Evolutionary conservation across 2,329 filamentous ascomycete genomes (phyloP), one percentile per base, ranked within the genome.

Genomic region (Didymella exigua): DNA sequence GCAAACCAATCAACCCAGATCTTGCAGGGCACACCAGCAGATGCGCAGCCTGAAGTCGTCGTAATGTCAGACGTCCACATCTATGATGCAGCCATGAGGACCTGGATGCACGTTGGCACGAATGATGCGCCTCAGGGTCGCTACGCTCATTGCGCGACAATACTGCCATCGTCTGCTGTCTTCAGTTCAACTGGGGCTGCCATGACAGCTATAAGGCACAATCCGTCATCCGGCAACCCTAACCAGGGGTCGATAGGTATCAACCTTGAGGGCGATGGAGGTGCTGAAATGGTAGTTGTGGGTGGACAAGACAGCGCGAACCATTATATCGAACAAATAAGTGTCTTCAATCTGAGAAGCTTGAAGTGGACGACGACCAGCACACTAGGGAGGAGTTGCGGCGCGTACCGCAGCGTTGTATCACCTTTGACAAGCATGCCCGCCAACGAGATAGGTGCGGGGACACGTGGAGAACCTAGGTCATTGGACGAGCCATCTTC

Each of bases 1-100:
- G 63, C 68, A 7, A 72, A 67, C 33, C 74, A 75, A 48, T 65
- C 74, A 30, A 65, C 73, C 5, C 60, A 68, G 19, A 75, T 70
- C 65, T 51, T 69, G 52, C 74, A 76, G 40, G 71, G 72, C 9
- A 67, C 63, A 24, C 62, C 69, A 0, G 75, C 79, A 54, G 89
- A 93, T 59, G 80, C 86, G 49, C 89, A 92, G 65, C 87, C 91
- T 31, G 93, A 97, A 69, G 90, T 98, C 4, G 89, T 92, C 1
- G 95, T 98, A 52, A 97, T 99, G 93, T 97, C 93, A 6, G 95
- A 99, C 76, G 91, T 98, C 50, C 91, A 98, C 75, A 90, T 99
- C 27, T 98, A 91, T 75, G 93, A 99, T 73, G 90, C 95, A 1
- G 83, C 86, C 1, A 89, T 89, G 0, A 88, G 84, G 67, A 89